These are phyloP conservation scores for Fusarium begoniae DNA, from an alignment of 2,329 filamentous ascomycete species.

Conservation along the genomic window DNA sequence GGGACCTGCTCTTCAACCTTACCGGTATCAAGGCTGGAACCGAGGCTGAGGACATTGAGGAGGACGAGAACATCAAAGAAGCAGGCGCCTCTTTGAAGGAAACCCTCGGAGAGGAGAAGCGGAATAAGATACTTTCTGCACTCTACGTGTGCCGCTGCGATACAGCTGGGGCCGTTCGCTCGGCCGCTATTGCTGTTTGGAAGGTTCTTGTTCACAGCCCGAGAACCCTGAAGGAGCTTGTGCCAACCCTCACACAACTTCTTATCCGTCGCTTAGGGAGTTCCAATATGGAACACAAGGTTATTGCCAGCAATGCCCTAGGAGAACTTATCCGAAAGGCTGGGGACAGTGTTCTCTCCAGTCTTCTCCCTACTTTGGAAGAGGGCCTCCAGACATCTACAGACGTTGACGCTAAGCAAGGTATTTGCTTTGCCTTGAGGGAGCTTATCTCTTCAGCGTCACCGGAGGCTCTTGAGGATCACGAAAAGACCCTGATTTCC, in stretches of 20 bases:
- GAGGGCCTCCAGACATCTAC: conserved; percentile 88
- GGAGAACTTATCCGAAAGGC: conserved; percentile 97
- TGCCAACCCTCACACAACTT: conserved; percentile 92
- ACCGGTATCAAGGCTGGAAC: conserved; percentile 87
- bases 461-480: conserved; percentile 87
- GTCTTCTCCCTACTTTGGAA: conserved; percentile 88
- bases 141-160: conserved; percentile 98
- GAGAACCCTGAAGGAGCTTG: conserved; percentile 90
- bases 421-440: conserved; percentile 94
- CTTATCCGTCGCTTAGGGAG: conserved; percentile 94
- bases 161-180: conserved; percentile 89
- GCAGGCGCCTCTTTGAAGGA: conserved; percentile 93
- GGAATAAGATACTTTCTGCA: conserved; percentile 96
- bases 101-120: conserved; percentile 92
- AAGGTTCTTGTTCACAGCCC: conserved; percentile 95
- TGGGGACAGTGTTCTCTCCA: conserved; percentile 90
- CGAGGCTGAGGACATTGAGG: conserved; percentile 80
- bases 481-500: conserved; percentile 93
- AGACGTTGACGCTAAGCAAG: conserved; percentile 93
- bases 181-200: conserved; percentile 92
- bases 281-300: conserved; percentile 97
- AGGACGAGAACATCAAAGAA: conserved; percentile 82
- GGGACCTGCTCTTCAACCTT: conserved; percentile 96
- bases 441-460: conserved; percentile 93
- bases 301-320: conserved; percentile 96